phyloP scores from a whole-genome alignment of 1,139 yeast genomes.

The Saccharomyces hybrid region DNA sequence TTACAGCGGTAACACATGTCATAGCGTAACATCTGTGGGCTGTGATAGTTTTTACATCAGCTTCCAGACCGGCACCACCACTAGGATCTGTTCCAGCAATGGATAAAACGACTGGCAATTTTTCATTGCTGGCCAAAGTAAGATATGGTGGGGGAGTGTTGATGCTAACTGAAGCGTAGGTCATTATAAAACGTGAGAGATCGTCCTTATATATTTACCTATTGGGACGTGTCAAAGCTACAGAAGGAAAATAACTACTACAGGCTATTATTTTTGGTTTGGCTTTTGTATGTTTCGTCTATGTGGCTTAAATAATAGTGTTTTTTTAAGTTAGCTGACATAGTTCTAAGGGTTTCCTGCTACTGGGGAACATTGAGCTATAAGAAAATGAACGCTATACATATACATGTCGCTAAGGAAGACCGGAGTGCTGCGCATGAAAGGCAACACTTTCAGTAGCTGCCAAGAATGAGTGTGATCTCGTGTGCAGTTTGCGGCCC shows the following conservation, averaged over 20 bases:
- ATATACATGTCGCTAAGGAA: not conserved
- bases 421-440: not conserved
- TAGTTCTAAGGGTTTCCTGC: not conserved
- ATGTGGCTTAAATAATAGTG: not conserved
- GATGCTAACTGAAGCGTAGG: slow-evolving; percentile 14
- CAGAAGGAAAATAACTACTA: no score
- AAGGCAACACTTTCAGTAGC: not conserved
- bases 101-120: slow-evolving; percentile 43
- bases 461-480: not conserved
- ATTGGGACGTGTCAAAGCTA: not conserved
- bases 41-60: slow-evolving; percentile 76
- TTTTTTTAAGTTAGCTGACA: not conserved
- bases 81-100: slow-evolving; percentile 83
- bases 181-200: slow-evolving; percentile 8
- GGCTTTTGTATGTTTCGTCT: not conserved
- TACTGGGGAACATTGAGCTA: not conserved
- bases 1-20: slow-evolving; percentile 73
- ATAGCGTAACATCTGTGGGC: slow-evolving; percentile 75
- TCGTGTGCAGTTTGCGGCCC: not conserved
- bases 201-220: not conserved
- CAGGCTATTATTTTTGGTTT: not conserved
- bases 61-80: slow-evolving; percentile 95
- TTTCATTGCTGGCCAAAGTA: slow-evolving; percentile 17
- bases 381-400: not conserved
- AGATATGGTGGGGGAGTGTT: slow-evolving; percentile 30